A percentile compares a stretch with the other conserved stretches of the same genome.
These are phyloP conservation scores for Parietichytrium sp. DNA, from an alignment of 108 stramenopile genomes.

Conservation along the genomic window DNA sequence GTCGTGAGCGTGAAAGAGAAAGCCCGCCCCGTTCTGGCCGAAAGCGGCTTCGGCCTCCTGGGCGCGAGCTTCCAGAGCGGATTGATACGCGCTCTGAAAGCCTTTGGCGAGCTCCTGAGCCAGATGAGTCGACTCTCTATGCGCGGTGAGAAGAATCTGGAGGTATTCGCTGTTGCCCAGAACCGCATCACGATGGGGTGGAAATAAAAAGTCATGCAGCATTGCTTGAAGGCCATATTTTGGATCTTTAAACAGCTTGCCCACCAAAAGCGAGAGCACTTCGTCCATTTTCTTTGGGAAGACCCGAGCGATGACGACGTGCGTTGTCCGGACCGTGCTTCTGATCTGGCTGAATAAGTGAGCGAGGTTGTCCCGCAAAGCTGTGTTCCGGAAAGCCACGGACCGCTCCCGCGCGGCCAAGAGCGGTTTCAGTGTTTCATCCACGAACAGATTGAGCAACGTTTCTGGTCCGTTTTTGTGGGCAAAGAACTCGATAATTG, in stretches of 20 bases:
- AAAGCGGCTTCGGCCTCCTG: no score
- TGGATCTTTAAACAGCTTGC: background rate
- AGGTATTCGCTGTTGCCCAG: slow-evolving; percentile 5
- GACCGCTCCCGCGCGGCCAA: slow-evolving; percentile 20
- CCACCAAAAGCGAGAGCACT: background rate
- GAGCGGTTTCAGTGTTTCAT: slow-evolving; percentile 22
- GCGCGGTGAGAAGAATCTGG: slow-evolving; percentile 17
- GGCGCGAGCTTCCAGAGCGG: no score
- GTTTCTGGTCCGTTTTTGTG: slow-evolving; percentile 32
- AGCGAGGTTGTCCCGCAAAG: slow-evolving; percentile 26
- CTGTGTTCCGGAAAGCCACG: background rate
- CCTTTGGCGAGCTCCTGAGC: background rate
- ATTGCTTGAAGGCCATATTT: slow-evolving; percentile 4
- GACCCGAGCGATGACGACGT: slow-evolving; percentile 22
- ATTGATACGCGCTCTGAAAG: background rate
- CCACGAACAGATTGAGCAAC: background rate
- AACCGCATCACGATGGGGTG: background rate
- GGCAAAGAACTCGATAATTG: background rate
- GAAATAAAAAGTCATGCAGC: slow-evolving; percentile 27
- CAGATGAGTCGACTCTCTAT: background rate
- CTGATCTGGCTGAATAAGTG: slow-evolving; percentile 5
- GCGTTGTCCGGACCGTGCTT: slow-evolving; percentile 3
- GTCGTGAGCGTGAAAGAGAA: no score
- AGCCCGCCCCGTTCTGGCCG: no score
- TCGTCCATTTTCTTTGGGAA: background rate